Evolutionary conservation across 148 eudicot genomes (phyloP).

Genomic region (Vaccinium vitisidaea): DNA sequence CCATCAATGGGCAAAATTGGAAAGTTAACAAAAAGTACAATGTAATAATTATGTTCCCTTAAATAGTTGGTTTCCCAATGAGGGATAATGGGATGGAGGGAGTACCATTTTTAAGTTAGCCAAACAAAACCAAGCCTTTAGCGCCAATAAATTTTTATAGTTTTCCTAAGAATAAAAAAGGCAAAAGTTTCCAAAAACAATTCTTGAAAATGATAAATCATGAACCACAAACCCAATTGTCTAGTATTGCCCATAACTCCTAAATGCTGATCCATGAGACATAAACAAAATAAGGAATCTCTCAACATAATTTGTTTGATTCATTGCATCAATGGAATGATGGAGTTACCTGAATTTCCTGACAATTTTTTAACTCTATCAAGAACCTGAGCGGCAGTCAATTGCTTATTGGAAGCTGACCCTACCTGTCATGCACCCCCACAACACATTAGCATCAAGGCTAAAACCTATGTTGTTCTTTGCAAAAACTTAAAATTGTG

Average conservation of each 20-base stretch:
- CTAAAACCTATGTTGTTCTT: background rate
- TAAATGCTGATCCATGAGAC: background rate
- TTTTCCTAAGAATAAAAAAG: background rate
- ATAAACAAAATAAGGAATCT: background rate
- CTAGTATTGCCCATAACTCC: background rate
- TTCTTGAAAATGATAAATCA: background rate
- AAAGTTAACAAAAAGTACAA: too few species aligned
- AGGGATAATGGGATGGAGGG: too few species aligned
- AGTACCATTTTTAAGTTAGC: too few species aligned
- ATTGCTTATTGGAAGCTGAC: conserved; percentile 49
- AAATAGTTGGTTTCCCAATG: too few species aligned
- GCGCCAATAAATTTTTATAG: too few species aligned
- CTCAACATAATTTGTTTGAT: background rate
- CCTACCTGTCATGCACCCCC: conserved; percentile 46
- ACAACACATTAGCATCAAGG: background rate
- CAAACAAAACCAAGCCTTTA: too few species aligned
- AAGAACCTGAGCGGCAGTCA: conserved; percentile 53
- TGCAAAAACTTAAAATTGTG: background rate
- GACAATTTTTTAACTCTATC: conserved; percentile 53
- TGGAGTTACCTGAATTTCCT: conserved; percentile 54
- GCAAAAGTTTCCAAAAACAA: background rate
- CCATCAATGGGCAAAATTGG: too few species aligned
- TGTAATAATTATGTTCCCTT: too few species aligned
- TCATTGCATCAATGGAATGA: background rate
- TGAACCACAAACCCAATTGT: background rate